A percentile compares a stretch with the other conserved stretches of the same genome.
Evolutionary conservation across 2,329 filamentous ascomycete species (phyloP).

Genomic region (Aspergillus ustus): DNA sequence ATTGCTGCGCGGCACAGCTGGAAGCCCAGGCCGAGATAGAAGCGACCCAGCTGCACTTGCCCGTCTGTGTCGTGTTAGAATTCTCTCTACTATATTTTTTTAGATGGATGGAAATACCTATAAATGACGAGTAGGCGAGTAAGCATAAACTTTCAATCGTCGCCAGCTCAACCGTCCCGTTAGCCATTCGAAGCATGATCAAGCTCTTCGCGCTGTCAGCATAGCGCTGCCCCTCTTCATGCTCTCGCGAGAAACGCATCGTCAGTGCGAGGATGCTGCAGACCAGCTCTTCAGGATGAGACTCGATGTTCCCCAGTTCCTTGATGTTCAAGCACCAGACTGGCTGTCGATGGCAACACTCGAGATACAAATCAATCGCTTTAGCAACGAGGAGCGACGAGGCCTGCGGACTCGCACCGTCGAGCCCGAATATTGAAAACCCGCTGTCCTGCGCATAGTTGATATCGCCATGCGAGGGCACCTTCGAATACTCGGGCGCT

Average conservation of each 20-base stretch:
- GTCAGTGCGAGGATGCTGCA: constrained; percentile 41
- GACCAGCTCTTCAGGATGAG: constrained; percentile 38
- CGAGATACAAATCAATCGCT: constrained; percentile 40
- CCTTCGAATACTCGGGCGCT: background rate
- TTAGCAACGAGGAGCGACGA: constrained; percentile 29
- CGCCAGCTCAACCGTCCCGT: constrained; percentile 54
- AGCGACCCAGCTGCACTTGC: constrained; percentile 54
- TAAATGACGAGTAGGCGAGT: constrained; percentile 55
- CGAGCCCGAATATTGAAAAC: constrained; percentile 29
- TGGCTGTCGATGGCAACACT: constrained; percentile 44
- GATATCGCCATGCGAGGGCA: background rate
- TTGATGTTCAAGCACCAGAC: constrained; percentile 44
- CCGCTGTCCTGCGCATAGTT: constrained; percentile 23
- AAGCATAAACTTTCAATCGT: constrained; percentile 59
- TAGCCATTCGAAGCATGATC: constrained; percentile 56
- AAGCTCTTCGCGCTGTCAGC: constrained; percentile 42
- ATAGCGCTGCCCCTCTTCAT: constrained; percentile 39
- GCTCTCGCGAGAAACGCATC: constrained; percentile 36
- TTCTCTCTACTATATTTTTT: background rate
- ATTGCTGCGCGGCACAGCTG: constrained; percentile 58
- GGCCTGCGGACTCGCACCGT: constrained; percentile 30
- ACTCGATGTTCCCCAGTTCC: constrained; percentile 34
- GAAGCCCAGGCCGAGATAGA: constrained; percentile 55
- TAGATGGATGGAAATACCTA: constrained; percentile 42
- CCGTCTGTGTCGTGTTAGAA: constrained; percentile 44